Evolutionary conservation across 805 yeast species (phyloP).

Genomic region (Wickerhamiella parazyma): DNA sequence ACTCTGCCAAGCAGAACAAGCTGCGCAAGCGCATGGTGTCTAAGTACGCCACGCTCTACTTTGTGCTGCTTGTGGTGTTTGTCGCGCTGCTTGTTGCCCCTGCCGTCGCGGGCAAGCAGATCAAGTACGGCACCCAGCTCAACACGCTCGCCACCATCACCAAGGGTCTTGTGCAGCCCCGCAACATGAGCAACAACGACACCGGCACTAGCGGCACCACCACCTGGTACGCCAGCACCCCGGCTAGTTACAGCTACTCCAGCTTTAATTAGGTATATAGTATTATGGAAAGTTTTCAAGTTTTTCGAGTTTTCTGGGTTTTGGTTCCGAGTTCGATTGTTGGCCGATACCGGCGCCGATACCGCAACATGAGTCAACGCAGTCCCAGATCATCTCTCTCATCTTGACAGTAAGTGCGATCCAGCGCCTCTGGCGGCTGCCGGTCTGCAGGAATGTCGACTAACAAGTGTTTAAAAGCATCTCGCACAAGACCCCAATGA

Average conservation of each 20-base stretch:
- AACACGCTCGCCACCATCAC: conserved; percentile 25
- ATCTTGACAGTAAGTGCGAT: background rate
- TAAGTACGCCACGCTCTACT: conserved; percentile 77
- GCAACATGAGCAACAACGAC: conserved; percentile 66
- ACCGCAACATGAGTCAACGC: background rate
- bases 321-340: no score
- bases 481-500: conserved; percentile 11
- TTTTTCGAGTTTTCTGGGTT: no score
- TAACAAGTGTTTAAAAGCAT: conserved; percentile 11
- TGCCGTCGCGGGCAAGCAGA: conserved; percentile 61
- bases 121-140: conserved; percentile 29
- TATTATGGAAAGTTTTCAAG: background rate
- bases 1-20: conserved; percentile 89
- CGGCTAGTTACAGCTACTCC: conserved; percentile 34
- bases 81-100: conserved; percentile 78
- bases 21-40: conserved; percentile 95
- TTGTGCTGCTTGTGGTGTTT: conserved; percentile 53
- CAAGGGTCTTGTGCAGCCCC: conserved; percentile 80
- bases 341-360: background rate
- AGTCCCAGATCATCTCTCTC: background rate
- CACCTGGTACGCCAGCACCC: conserved; percentile 39
- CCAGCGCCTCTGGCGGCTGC: background rate
- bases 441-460: background rate
- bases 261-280: conserved; percentile 3
- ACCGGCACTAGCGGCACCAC: conserved; percentile 33